Percentiles rank a stretch among this genome's conserved stretches.
These are phyloP conservation scores for Artomyces pyxidatus DNA, from an alignment of 768 basidiomycete genomes.

Conservation along the genomic window DNA sequence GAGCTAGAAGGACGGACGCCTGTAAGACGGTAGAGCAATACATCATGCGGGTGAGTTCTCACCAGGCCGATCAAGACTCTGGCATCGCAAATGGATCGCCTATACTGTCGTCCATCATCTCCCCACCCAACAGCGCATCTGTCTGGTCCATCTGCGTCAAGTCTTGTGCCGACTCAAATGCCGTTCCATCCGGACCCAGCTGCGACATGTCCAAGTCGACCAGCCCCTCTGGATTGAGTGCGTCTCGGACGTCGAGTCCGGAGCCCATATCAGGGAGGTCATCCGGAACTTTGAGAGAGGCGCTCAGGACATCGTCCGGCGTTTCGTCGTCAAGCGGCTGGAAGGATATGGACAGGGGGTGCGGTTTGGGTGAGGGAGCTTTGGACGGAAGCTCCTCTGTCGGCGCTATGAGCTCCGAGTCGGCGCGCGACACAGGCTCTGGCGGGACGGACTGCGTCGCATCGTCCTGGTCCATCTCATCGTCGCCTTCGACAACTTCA, in stretches of 20 bases:
- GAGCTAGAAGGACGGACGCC: too few relatives aligned
- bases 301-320: slow-evolving; percentile 31
- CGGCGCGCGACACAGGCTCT: slow-evolving; percentile 29
- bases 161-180: slow-evolving; percentile 43
- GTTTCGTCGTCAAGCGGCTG: slow-evolving; percentile 33
- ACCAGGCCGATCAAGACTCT: not conserved
- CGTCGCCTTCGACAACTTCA: slow-evolving; percentile 68
- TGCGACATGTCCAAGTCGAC: slow-evolving; percentile 55
- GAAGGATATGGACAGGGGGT: slow-evolving; percentile 46
- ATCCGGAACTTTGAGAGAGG: slow-evolving; percentile 49
- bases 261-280: slow-evolving; percentile 34
- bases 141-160: slow-evolving; percentile 47
- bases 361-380: slow-evolving; percentile 60
- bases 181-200: slow-evolving; percentile 58
- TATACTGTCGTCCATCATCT: slow-evolving; percentile 46
- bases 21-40: not conserved
- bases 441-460: slow-evolving; percentile 31
- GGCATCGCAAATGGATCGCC: slow-evolving; percentile 46
- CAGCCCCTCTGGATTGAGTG: slow-evolving; percentile 25
- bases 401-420: slow-evolving; percentile 29
- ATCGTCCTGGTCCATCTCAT: slow-evolving; percentile 71
- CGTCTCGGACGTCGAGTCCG: slow-evolving; percentile 21
- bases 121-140: slow-evolving; percentile 50
- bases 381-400: slow-evolving; percentile 47
- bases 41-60: not conserved